These are phyloP conservation scores for Gremmenia infestans DNA, from an alignment of 2,329 filamentous ascomycete genomes.

Conservation along the genomic window DNA sequence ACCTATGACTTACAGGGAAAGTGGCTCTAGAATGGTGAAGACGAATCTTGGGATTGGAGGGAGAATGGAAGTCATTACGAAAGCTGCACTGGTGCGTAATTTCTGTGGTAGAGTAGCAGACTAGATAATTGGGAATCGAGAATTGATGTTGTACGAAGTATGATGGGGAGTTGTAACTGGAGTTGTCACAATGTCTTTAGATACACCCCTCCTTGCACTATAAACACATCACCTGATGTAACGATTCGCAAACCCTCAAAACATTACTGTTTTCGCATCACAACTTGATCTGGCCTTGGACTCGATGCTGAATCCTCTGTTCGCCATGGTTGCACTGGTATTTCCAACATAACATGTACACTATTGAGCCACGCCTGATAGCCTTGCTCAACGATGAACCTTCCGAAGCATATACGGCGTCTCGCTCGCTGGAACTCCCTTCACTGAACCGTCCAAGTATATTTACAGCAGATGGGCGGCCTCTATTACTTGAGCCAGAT, in stretches of 20 bases:
- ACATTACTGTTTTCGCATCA: too few species aligned
- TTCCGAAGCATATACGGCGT: slow-evolving; percentile 28
- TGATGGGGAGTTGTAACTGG: too few species aligned
- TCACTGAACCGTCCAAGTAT: slow-evolving; percentile 46
- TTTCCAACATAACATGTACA: slow-evolving; percentile 31
- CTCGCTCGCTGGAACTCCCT: slow-evolving; percentile 46
- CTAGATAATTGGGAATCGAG: neutral
- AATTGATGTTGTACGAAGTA: neutral
- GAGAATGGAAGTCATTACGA: slow-evolving; percentile 54
- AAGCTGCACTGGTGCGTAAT: neutral
- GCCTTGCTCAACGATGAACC: slow-evolving; percentile 57
- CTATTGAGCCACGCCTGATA: slow-evolving; percentile 63
- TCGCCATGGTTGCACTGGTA: neutral
- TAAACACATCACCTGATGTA: too few species aligned
- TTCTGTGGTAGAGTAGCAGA: too few species aligned
- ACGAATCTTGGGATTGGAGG: slow-evolving; percentile 59
- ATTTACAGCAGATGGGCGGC: slow-evolving; percentile 39
- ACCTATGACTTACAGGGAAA: slow-evolving; percentile 52
- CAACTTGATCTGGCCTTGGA: neutral
- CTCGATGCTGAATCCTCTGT: neutral
- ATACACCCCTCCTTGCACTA: too few species aligned
- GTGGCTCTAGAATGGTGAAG: slow-evolving; percentile 64
- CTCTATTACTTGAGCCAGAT: slow-evolving; percentile 48
- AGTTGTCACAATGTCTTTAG: too few species aligned
- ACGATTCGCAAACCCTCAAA: too few species aligned